Conservation (phyloP, 768 basidiomycete species). For the Candolleomyces eurysporus region DNA sequence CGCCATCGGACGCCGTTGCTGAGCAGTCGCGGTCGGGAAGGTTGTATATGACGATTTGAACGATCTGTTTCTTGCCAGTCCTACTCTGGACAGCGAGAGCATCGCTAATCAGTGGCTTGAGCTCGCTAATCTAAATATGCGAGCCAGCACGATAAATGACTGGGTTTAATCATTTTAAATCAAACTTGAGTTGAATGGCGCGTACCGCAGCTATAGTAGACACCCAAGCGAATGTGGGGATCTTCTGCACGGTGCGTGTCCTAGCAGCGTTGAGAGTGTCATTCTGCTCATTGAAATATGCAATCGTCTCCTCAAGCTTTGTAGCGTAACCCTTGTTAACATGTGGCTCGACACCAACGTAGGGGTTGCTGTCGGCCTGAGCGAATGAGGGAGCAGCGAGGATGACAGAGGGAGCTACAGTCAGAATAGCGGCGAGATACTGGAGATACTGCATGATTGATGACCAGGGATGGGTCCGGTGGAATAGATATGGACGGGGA, state of each 20-base stretch:
- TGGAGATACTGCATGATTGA: conserved; percentile 9
- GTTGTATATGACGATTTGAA: conserved; percentile 32
- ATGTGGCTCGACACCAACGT: conserved; percentile 11
- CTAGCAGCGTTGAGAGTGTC: conserved; percentile 16
- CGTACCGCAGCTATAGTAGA: conserved; percentile 6
- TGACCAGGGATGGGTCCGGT: not conserved
- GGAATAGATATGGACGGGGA: too few relatives aligned
- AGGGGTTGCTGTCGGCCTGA: conserved; percentile 13
- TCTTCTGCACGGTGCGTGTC: conserved; percentile 14
- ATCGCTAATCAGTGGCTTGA: conserved; percentile 7
- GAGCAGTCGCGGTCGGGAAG: conserved; percentile 34
- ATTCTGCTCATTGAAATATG: conserved; percentile 10
- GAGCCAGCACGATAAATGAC: not conserved
- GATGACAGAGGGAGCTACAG: not conserved
- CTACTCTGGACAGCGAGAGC: conserved; percentile 8
- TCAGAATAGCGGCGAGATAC: conserved; percentile 2
- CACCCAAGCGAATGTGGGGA: conserved; percentile 23
- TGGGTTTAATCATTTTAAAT: not conserved
- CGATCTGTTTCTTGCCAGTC: conserved; percentile 19
- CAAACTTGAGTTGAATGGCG: not conserved
- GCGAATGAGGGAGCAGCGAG: not conserved
- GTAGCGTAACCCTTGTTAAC: conserved; percentile 16
- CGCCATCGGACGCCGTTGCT: conserved; percentile 30
- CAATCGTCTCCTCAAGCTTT: conserved; percentile 17
- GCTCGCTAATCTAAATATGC: too few relatives aligned